Evolutionary conservation across 2,329 filamentous ascomycete genomes (phyloP), one percentile per base, ranked within the genome.

Genomic region (Sporothrix curviconia): DNA sequence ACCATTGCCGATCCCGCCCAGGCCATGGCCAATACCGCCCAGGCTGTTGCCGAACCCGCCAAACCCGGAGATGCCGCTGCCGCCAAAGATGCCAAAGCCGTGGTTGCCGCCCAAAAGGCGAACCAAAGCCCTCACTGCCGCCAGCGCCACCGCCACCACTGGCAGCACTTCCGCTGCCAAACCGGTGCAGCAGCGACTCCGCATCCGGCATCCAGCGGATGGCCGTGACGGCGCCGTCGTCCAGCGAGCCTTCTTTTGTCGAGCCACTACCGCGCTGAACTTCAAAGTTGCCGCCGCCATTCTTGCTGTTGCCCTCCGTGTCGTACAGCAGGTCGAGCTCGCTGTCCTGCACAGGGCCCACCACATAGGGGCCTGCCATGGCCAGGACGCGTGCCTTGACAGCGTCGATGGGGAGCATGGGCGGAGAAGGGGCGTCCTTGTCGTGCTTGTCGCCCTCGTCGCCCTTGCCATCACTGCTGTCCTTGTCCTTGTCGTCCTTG

Each of bases 221-320:
- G 7, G 65, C 64, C 37, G 70, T 68, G 34, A 61, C 59, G 58
- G 71, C 71, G n/a, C 70, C 72, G 28, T 65, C 62, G 1, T 66
- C 75, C 7, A 37, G 32, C 19, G 47, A 12, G 50, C 83, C 80
- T 39, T 9, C n/a, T n/a, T 4, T 37, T 8, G 32, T 12, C 22
- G 12, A 34, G 15, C 9, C 22, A n/a, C n/a, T n/a, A n/a, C n/a
- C 43, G 22, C 79, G 77, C 60, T 79, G 81, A 61, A 88, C 78
- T 34, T 88, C 84, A 67, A 99, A 95, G 25, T 81, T 86, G n/a
- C 94, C 94, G 44, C 92, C 92, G 46, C 94, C 94, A 66, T 97
- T 97, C 59, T 86, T 83, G 2, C 76, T 69, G 65, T 87, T 95
- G 58, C 94, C 94, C 69, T 96, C 90, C 0, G 92, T 96, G 66